Percentiles rank a stretch among this genome's conserved stretches.
These are phyloP conservation scores for Hemisphaericaspora nanyangensis DNA, from an alignment of 805 yeast genomes.

Conservation along the genomic window DNA sequence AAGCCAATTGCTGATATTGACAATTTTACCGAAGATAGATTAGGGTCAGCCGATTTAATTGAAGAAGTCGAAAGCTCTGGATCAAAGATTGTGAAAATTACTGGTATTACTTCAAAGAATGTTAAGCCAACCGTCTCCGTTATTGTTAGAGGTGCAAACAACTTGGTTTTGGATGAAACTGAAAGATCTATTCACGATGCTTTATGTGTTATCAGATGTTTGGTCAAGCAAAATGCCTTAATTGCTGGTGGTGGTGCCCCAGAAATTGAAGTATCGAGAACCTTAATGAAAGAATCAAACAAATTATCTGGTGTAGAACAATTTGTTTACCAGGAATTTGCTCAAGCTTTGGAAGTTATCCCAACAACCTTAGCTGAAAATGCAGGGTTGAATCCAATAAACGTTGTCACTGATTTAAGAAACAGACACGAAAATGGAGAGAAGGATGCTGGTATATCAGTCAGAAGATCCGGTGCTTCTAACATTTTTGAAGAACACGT, in stretches of 20 bases:
- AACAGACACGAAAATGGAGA: slow-evolving; percentile 90
- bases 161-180: slow-evolving; percentile 86
- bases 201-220: slow-evolving; percentile 84
- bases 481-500: slow-evolving; percentile 93
- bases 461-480: slow-evolving; percentile 88
- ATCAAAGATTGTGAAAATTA: slow-evolving; percentile 81
- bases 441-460: slow-evolving; percentile 91
- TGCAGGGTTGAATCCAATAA: slow-evolving; percentile 89
- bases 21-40: slow-evolving; percentile 85
- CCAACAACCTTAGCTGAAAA: slow-evolving; percentile 95
- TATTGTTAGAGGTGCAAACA: slow-evolving; percentile 92
- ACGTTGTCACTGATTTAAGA: slow-evolving; percentile 88
- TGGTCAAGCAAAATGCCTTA: slow-evolving; percentile 81
- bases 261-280: slow-evolving; percentile 83
- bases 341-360: slow-evolving; percentile 85
- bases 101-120: slow-evolving; percentile 62
- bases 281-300: slow-evolving; percentile 66
- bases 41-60: slow-evolving; percentile 87
- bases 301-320: slow-evolving; percentile 82
- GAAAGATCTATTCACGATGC: slow-evolving; percentile 98
- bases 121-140: slow-evolving; percentile 75
- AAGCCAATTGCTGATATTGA: slow-evolving; percentile 96
- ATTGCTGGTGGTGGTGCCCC: slow-evolving; percentile 99
- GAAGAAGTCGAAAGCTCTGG: slow-evolving; percentile 91
- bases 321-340: slow-evolving; percentile 87